phyloP scores from a whole-genome alignment of 495 filamentous ascomycete genomes.

The Penicillium coffeae region DNA sequence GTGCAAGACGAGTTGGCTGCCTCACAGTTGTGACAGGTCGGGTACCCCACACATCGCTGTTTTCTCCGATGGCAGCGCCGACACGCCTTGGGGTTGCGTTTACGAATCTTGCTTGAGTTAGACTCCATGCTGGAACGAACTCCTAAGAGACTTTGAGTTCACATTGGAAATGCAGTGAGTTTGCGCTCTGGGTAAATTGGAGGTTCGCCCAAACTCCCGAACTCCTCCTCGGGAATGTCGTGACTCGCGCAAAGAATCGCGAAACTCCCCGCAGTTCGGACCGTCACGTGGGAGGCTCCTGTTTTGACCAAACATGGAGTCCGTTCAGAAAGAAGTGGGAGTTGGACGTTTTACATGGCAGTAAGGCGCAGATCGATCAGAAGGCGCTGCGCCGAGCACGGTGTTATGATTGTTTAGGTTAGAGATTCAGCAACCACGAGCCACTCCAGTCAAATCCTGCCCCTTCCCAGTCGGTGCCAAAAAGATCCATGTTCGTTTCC shows the following conservation, averaged over 20 bases:
- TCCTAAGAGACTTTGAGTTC: neutral
- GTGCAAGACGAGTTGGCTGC: slow-evolving; percentile 12
- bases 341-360: too few species aligned
- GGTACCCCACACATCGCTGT: slow-evolving; percentile 22
- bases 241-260: neutral
- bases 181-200: too few species aligned
- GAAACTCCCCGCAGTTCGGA: slow-evolving; percentile 1
- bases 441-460: slow-evolving; percentile 30
- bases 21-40: slow-evolving; percentile 18
- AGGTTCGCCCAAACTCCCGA: neutral
- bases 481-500: slow-evolving; percentile 18
- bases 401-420: too few species aligned
- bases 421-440: slow-evolving; percentile 25
- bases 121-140: neutral
- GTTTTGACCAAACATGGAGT: too few species aligned
- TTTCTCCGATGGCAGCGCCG: slow-evolving; percentile 21
- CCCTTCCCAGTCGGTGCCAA: slow-evolving; percentile 25
- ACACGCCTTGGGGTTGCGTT: slow-evolving; percentile 21
- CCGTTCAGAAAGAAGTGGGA: too few species aligned
- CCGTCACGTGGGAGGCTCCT: slow-evolving; percentile 4
- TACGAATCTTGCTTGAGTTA: slow-evolving; percentile 17
- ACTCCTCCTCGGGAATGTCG: slow-evolving; percentile 1
- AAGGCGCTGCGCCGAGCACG: too few species aligned
- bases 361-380: too few species aligned
- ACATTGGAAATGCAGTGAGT: neutral